Evolutionary conservation across 2,329 filamentous ascomycete species (phyloP), one percentile per base, ranked within the genome.

Genomic region (Akanthomyces muscarius): DNA sequence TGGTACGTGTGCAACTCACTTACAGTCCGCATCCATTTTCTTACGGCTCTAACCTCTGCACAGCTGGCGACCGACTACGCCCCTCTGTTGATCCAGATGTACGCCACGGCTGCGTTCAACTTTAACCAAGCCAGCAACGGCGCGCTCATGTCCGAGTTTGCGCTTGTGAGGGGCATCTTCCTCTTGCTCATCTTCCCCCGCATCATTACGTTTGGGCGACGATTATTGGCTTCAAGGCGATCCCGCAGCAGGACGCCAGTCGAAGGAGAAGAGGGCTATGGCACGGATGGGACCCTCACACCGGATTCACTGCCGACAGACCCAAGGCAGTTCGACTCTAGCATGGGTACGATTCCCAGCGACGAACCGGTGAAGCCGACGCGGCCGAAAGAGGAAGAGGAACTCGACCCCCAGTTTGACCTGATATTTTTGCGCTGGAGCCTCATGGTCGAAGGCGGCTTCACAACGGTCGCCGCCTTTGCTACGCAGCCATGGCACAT

Each of bases 21-120:
- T 1, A 1, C 21, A 21, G 21, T 28, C 30, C 16, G 4, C 28
- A 14, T 8, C 10, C 3, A 23, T 2, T n/a, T 18, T n/a, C 33
- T 3, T 36, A 11, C 2, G 4, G 6, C 52, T 6, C 38, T 60
- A 13, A 44, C 30, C 33, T 33, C 18, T 18, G 7, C n/a, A 16
- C 61, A 82, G 70, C 78, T 90, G 1, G 87, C 88, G 0, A 90
- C 88, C 0, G 87, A 86, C 1, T 91, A 89, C 62, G 86, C 88
- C 0, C 84, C 86, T 0, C 78, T 84, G 0, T 74, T 91, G 0
- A 79, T 86, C 38, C 84, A 86, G 65, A 80, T 86, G 77, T 86
- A 85, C 62, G 82, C 82, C 2, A 85, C 83, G 0, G 79, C 83
- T 1, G 76, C 75, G 0, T 86, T 86, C 65, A 75, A 78, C 63